Percentiles rank a stretch among this genome's conserved stretches.
Evolutionary conservation across 2,329 filamentous ascomycete species (phyloP).

Genomic region (Apiospora arundinis): DNA sequence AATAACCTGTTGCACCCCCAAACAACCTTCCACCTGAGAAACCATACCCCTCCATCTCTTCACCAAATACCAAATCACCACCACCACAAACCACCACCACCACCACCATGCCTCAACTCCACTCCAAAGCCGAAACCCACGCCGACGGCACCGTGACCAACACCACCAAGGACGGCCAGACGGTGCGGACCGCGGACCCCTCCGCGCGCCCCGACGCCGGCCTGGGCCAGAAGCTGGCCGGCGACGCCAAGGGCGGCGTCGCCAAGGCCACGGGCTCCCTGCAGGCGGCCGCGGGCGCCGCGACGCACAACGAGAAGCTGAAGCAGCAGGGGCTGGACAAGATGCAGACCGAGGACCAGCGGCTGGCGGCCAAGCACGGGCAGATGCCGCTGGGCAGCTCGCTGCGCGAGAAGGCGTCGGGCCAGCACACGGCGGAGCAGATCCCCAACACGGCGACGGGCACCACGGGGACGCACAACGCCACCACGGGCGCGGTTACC

Average conservation of each 20-base stretch:
- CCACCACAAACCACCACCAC: not conserved
- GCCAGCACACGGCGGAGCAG: constrained; percentile 19
- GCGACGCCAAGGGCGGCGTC: constrained; percentile 32
- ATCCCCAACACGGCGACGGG: not conserved
- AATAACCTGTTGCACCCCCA: not conserved
- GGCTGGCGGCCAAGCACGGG: constrained; percentile 33
- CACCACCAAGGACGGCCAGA: constrained; percentile 27
- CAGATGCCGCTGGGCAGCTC: constrained; percentile 32
- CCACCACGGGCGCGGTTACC: not conserved
- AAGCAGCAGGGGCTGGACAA: constrained; percentile 32
- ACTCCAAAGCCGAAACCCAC: constrained; percentile 17
- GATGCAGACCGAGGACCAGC: constrained; percentile 36
- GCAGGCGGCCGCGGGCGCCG: constrained; percentile 31
- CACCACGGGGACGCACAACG: not conserved
- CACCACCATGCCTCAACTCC: constrained; percentile 6
- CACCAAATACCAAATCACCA: not conserved
- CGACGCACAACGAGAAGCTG: constrained; percentile 31
- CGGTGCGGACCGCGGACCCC: constrained; percentile 31
- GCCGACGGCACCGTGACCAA: constrained; percentile 26
- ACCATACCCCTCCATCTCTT: not conserved
- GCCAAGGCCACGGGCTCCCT: constrained; percentile 31
- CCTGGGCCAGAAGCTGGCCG: constrained; percentile 35
- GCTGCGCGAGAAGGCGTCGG: constrained; percentile 25
- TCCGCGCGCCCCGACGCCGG: constrained; percentile 30
- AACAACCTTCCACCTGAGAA: not conserved